Base-by-base conservation (phyloP, 768 basidiomycete species). In the Guyanaporus albipodus region DNA sequence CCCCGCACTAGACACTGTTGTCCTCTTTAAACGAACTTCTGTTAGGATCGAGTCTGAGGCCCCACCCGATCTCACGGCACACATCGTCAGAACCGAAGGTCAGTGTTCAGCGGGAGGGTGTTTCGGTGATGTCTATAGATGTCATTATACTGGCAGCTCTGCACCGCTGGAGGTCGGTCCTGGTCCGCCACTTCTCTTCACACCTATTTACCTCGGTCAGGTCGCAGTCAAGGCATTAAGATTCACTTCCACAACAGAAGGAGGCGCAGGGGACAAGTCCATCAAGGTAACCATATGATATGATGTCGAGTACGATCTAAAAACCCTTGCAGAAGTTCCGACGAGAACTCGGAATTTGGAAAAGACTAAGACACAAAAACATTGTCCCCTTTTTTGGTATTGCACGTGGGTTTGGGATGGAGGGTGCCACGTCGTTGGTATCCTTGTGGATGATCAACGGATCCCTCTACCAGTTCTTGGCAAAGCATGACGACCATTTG, bases 311-410 rank as follows among this genome's bases (percentile, higher is more conserved):
- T 6, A n/a, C n/a, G n/a, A n/a, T n/a, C n/a, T n/a, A 4, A 0
- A 26, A 21, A 1, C 0, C 3, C 17, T 29, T 5, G 1, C 3
- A 62, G 66, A 49, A 60, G 43, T 31, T 63, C 33, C 56, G 48
- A 44, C 54, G 62, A 34, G 66, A 67, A 24, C 48, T 67, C 8
- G 57, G 54, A 10, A 61, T 67, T 23, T 68, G 65, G 67, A 56
- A 41, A 39, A 31, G 51, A 27, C 47, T 68, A 0, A n/a, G 53
- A 1, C 62, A 67, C 36, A 9, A 8, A 11, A 59, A 66, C 26
- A 31, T 68, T 1, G 49, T 68, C 9, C 66, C 45, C 0, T 55
- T 68, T 22, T 53, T 59, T 12, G 29, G 49, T 7, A 22, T 50
- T 32, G 23, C 38, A 4, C 32, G 38, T 10, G 46, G 46, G 4